phyloP scores from a whole-genome alignment of 176 grass and related monocot genomes.

The Cenchrus fungigraminus region DNA sequence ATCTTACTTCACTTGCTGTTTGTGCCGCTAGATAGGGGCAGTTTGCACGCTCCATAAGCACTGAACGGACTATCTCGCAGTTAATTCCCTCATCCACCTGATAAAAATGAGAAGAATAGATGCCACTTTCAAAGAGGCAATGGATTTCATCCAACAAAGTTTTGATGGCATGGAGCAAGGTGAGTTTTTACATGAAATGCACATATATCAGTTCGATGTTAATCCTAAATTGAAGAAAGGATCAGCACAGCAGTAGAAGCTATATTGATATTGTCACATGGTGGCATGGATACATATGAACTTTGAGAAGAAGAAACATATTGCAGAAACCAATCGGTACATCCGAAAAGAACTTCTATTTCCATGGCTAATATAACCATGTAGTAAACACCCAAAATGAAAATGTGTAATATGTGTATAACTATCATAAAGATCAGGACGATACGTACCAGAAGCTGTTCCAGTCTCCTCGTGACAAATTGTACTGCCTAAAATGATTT shows the following conservation, averaged over 20 bases:
- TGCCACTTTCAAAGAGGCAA: slow-evolving; percentile 1
- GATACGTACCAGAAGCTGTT: slow-evolving; percentile 90
- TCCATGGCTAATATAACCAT: neutral
- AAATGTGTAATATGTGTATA: neutral
- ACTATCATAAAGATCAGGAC: slow-evolving; percentile 23
- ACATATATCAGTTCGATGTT: slow-evolving; percentile 14
- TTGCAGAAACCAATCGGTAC: neutral
- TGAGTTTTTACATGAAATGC: slow-evolving; percentile 13
- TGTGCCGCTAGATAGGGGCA: slow-evolving; percentile 80
- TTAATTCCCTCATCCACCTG: slow-evolving; percentile 87
- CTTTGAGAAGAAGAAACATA: neutral
- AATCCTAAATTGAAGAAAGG: slow-evolving; percentile 15
- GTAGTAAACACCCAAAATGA: slow-evolving; percentile 2
- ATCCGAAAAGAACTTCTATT: neutral
- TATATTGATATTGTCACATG: neutral
- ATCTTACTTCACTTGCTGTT: slow-evolving; percentile 77
- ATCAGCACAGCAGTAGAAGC: neutral
- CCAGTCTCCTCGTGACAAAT: slow-evolving; percentile 87
- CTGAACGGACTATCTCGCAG: slow-evolving; percentile 80
- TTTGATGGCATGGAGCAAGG: neutral
- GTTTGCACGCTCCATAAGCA: slow-evolving; percentile 82
- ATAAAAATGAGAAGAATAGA: slow-evolving; percentile 30
- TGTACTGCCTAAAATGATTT: slow-evolving; percentile 64
- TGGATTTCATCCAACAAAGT: slow-evolving; percentile 11
- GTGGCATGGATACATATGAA: neutral